Evolutionary conservation across 108 stramenopile species (phyloP).

Genomic region (Cyclotella choctawhatcheeana): DNA sequence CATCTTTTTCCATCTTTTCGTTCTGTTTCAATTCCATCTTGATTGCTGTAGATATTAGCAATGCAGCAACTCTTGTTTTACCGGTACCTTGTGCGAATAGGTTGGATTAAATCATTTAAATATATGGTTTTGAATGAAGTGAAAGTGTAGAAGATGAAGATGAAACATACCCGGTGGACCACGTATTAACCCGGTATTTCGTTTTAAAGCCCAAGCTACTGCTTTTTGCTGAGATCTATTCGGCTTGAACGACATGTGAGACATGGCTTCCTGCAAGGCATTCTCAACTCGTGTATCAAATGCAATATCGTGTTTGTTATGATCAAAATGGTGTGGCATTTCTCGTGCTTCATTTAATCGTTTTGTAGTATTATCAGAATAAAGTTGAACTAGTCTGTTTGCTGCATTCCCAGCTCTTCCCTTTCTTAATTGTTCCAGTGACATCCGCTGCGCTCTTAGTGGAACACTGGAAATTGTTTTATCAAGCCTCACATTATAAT

Average conservation of each 20-base stretch:
- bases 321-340: constrained; percentile 22
- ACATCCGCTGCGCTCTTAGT: constrained; percentile 54
- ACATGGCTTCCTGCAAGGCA: constrained; percentile 31
- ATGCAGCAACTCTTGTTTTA: constrained; percentile 57
- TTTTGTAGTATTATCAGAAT: constrained; percentile 8
- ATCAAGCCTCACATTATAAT: constrained; percentile 66
- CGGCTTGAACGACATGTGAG: constrained; percentile 48
- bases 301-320: constrained; percentile 6
- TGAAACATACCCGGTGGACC: constrained; percentile 73
- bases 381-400: constrained; percentile 30
- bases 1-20: not conserved
- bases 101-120: no score
- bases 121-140: no score
- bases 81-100: constrained; percentile 27
- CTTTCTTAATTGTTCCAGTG: constrained; percentile 53
- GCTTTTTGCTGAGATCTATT: constrained; percentile 67
- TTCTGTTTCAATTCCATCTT: constrained; percentile 32
- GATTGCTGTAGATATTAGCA: constrained; percentile 62
- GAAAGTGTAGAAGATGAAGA: not conserved
- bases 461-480: constrained; percentile 50
- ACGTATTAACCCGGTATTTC: constrained; percentile 48
- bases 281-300: constrained; percentile 37
- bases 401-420: constrained; percentile 52
- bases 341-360: constrained; percentile 12
- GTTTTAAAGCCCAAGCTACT: constrained; percentile 58